phyloP scores from a whole-genome alignment of 768 basidiomycete species.

The Grammothele lineata region DNA sequence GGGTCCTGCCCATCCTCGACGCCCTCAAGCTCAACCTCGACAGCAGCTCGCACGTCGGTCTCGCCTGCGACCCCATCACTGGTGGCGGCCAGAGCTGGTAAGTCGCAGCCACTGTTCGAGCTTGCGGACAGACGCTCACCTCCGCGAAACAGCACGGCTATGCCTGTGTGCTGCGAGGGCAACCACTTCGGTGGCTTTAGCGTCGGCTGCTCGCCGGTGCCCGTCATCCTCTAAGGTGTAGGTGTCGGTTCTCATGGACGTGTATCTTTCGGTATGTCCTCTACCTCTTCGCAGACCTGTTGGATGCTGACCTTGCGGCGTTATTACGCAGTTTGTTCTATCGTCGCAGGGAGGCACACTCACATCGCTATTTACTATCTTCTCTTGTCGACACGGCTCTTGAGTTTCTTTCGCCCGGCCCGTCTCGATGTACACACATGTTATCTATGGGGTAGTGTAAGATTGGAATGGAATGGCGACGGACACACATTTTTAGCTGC shows the following conservation, averaged over 20 bases:
- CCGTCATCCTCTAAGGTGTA: not conserved
- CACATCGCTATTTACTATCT: not conserved
- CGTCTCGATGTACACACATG: not conserved
- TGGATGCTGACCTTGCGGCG: no score
- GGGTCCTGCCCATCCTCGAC: not conserved
- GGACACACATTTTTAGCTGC: not conserved
- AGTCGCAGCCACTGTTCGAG: no score
- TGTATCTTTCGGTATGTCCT: no score
- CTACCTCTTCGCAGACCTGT: no score
- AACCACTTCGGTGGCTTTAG: conserved; percentile 9
- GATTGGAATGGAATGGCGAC: no score
- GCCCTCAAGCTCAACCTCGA: not conserved
- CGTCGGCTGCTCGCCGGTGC: conserved; percentile 10
- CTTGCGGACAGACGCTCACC: no score
- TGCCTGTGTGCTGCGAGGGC: conserved; percentile 14
- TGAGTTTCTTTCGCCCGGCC: not conserved
- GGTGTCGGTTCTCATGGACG: not conserved
- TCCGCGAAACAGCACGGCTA: not conserved
- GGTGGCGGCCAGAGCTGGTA: conserved; percentile 10
- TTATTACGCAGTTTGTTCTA: no score
- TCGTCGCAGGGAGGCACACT: no score
- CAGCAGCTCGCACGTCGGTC: not conserved
- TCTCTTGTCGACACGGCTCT: not conserved
- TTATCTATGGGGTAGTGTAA: not conserved
- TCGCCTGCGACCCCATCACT: conserved; percentile 10